Evolutionary conservation across 2,329 filamentous ascomycete species (phyloP), one percentile per base, ranked within the genome.

Genomic region (Hysterium pulicare): DNA sequence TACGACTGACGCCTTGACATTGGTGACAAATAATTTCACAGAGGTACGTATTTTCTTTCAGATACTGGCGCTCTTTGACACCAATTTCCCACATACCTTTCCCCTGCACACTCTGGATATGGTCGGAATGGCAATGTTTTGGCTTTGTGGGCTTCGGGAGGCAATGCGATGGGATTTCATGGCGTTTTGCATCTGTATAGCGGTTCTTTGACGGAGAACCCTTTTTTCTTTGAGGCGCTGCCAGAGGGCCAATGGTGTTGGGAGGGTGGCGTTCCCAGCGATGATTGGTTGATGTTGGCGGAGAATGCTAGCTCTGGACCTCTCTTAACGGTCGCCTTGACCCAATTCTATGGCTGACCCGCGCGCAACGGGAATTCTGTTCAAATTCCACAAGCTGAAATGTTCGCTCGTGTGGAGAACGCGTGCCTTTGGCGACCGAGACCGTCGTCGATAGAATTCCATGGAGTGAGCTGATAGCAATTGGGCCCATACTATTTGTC

Each of bases 181-280:
- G n/a, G n/a, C n/a, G n/a, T n/a, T n/a, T n/a, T n/a, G n/a, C n/a
- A n/a, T n/a, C n/a, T 30, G 7, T 44, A 21, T 8, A 23, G n/a
- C 23, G 44, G 38, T 41, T 42, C 42, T 41, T 37, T 50, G 51
- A 11, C 16, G 33, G 41, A 35, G 7, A 21, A 34, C n/a, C n/a
- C 22, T 6, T 39, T 48, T 42, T 50, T 51, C 43, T 51, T 51
- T 40, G 50, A 53, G 54, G 59, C 58, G 60, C 52, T 43, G 26
- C 43, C 35, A 23, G 36, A 20, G n/a, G 49, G 44, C 62, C 58
- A 66, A 64, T 66, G 44, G 45, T 33, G 35, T 17, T 45, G 49
- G 16, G 10, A 39, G 41, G 45, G 37, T 41, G 46, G 49, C 44
- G 15, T 40, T 47, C 42, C 44, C 17, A 39, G 40, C 34, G 44